Evolutionary conservation across 2,329 filamentous ascomycete genomes (phyloP).

Genomic region (Diaporthe citri): DNA sequence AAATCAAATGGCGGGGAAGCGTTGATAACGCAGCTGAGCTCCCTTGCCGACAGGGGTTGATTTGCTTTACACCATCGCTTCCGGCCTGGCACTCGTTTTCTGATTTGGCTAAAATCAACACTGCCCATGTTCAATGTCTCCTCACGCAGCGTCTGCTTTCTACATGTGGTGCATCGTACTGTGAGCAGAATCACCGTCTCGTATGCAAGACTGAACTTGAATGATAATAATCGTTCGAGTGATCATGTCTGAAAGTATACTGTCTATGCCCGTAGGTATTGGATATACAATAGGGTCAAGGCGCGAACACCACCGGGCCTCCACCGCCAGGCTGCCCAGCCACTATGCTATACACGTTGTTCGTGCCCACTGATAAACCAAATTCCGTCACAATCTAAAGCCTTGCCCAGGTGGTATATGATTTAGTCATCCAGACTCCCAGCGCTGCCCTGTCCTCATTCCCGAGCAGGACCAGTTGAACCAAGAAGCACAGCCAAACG

Average conservation of each 20-base stretch:
- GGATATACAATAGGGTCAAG: not conserved
- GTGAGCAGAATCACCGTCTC: not conserved
- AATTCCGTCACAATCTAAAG: not conserved
- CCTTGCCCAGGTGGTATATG: not conserved
- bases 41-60: not conserved
- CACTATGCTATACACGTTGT: not conserved
- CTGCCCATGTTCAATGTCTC: not conserved
- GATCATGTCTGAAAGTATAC: not conserved
- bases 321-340: not conserved
- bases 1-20: slow-evolving; percentile 26
- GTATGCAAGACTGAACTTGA: no score
- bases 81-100: not conserved
- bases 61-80: not conserved
- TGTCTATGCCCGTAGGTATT: not conserved
- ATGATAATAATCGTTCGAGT: not conserved
- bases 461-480: not conserved
- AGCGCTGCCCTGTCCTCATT: not conserved
- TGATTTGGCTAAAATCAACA: not conserved
- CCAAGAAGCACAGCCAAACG: slow-evolving; percentile 32
- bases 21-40: slow-evolving; percentile 18
- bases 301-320: not conserved
- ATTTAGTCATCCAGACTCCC: not conserved
- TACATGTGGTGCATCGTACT: not conserved
- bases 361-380: not conserved
- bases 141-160: not conserved